These are phyloP conservation scores for Linderniella brevidens DNA, from an alignment of 257 asterid species.

Conservation along the genomic window DNA sequence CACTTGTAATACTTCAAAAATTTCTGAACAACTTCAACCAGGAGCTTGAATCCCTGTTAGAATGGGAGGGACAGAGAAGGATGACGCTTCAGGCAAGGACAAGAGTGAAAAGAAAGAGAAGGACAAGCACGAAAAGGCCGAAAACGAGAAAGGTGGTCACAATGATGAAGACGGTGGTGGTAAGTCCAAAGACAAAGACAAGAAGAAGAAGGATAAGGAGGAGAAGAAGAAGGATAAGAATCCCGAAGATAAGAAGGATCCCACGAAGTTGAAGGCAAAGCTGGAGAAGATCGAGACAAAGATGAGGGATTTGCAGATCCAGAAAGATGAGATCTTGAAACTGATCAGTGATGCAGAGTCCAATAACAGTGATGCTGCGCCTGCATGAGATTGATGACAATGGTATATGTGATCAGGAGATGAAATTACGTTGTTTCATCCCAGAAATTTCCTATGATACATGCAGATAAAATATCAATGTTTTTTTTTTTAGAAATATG, in stretches of 20 bases:
- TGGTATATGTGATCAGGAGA: too few species aligned
- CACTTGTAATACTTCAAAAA: too few species aligned
- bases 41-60: not conserved
- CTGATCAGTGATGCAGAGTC: constrained; percentile 11
- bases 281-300: constrained; percentile 21
- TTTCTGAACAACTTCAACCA: too few species aligned
- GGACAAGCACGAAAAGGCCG: constrained; percentile 14
- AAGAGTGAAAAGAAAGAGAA: constrained; percentile 18
- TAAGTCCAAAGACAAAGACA: too few species aligned
- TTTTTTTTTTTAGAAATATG: too few species aligned
- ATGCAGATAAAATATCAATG: too few species aligned
- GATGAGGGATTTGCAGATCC: constrained; percentile 15
- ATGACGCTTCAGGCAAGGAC: constrained; percentile 6
- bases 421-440: too few species aligned
- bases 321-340: constrained; percentile 23
- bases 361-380: not conserved
- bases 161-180: too few species aligned
- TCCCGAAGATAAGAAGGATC: constrained; percentile 8
- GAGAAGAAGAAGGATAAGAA: too few species aligned
- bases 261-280: constrained; percentile 13
- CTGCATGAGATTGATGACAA: too few species aligned
- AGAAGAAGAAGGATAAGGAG: too few species aligned
- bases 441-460: too few species aligned
- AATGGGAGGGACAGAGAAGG: constrained; percentile 21
- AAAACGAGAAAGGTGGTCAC: constrained; percentile 7